These are phyloP conservation scores for Hanseniaspora occidentalis DNA, from an alignment of 805 yeast genomes.

Conservation along the genomic window DNA sequence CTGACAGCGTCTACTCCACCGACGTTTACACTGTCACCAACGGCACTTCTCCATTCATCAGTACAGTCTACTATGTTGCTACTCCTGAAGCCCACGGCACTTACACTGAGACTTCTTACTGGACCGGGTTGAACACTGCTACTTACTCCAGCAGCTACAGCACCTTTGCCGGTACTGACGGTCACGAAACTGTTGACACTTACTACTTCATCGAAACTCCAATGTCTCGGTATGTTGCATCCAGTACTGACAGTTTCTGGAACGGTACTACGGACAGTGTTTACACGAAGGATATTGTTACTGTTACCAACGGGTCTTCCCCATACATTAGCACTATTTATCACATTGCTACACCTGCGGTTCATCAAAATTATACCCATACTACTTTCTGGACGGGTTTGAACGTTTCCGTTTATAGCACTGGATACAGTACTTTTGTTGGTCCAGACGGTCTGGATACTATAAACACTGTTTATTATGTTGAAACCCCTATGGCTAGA, in stretches of 20 bases:
- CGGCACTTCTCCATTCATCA: neutral
- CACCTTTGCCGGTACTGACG: constrained; percentile 1
- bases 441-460: constrained; percentile 8
- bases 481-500: constrained; percentile 8
- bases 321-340: constrained; percentile 1
- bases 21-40: neutral
- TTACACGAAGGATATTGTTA: neutral
- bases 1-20: constrained; percentile 5
- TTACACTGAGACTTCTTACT: neutral
- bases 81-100: constrained; percentile 1
- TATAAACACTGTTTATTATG: constrained; percentile 8
- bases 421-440: constrained; percentile 3
- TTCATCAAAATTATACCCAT: no score
- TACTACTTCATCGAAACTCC: constrained; percentile 2
- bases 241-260: neutral
- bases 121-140: constrained; percentile 1
- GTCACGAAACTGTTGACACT: constrained; percentile 3
- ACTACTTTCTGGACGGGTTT: constrained; percentile 5
- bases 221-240: neutral
- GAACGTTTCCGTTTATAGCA: constrained; percentile 3
- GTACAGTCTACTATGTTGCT: neutral
- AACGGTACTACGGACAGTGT: constrained; percentile 1
- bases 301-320: neutral
- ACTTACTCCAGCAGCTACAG: constrained; percentile 1
- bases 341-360: constrained; percentile 4